A percentile compares a stretch with the other conserved stretches of the same genome.
phyloP scores from a whole-genome alignment of 2,329 filamentous ascomycete species.

The Apiospora koreana region DNA sequence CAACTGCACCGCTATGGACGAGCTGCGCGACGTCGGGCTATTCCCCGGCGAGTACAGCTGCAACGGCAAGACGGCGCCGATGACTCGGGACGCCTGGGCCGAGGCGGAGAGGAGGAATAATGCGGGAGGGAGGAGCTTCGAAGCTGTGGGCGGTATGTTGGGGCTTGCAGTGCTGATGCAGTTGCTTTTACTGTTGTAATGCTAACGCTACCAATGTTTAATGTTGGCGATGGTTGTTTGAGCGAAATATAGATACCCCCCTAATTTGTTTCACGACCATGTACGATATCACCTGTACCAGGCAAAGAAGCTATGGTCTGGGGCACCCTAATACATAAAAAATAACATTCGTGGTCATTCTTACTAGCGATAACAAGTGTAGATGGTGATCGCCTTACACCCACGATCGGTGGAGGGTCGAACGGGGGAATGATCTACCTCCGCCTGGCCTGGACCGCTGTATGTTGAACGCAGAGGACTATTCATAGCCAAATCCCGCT shows the following conservation, averaged over 20 bases:
- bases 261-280: not conserved
- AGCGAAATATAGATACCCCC: not conserved
- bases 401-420: not conserved
- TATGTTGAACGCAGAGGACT: not conserved
- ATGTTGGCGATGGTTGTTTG: not conserved
- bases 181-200: not conserved
- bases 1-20: not conserved
- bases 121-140: not conserved
- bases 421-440: not conserved
- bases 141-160: not conserved
- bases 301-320: not conserved
- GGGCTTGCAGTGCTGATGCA: not conserved
- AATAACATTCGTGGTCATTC: not conserved
- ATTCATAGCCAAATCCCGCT: not conserved
- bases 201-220: not conserved
- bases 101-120: not conserved
- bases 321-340: no score
- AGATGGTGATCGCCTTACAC: not conserved
- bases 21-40: not conserved
- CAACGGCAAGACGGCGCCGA: not conserved
- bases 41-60: slow-evolving; percentile 7
- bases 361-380: not conserved
- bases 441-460: not conserved
- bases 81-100: slow-evolving; percentile 7
- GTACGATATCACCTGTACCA: not conserved